Evolutionary conservation across 768 basidiomycete species (phyloP), one percentile per base, ranked within the genome.

Genomic region (Neoboletus magnificus): DNA sequence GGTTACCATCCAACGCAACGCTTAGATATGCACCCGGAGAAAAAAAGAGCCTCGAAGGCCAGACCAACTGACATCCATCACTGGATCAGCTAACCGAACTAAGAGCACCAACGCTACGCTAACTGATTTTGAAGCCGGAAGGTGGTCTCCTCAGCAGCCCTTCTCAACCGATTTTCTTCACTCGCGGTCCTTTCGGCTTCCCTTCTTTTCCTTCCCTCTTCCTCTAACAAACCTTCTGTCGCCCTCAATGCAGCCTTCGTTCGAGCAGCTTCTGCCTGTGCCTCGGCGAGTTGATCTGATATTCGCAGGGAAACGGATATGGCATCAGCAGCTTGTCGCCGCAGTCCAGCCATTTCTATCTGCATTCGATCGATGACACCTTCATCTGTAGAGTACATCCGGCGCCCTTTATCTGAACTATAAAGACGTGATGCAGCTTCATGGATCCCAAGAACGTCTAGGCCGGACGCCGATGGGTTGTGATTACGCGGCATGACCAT

Each of bases 281-380:
- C 83, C 56, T 83, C 80, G 10, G 80, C 75, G n/a, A 91, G 76
- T 63, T 89, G 84, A 64, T 87, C 86, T 18, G 87, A 80, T 57
- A 91, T 76, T 54, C 82, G 77, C 50, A 84, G 70, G 3, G 86
- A 86, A 29, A 83, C 77, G 6, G 82, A 82, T 53, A 85, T 79
- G 7, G 87, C 85, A 58, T 89, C 85, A 22, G 85, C 78, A 18
- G 86, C 81, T 66, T 88, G 85, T 52, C 82, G 79, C 45, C 85
- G 81, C 52, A 91, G 73, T 37, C 69, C 78, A 10, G 77, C 79
- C 65, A 89, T 78, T 71, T 91, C 87, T 62, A 79, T 77, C 63
- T 83, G 80, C 73, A 89, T 77, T 42, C 79, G 81, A 52, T 88
- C 85, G 51, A 89, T 71, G 5, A 78, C 68, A 47, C 74, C 74